A percentile compares a stretch with the other conserved stretches of the same genome.
Conservation (phyloP, 2,329 filamentous ascomycete species). For the Rutstroemia sp. region DNA sequence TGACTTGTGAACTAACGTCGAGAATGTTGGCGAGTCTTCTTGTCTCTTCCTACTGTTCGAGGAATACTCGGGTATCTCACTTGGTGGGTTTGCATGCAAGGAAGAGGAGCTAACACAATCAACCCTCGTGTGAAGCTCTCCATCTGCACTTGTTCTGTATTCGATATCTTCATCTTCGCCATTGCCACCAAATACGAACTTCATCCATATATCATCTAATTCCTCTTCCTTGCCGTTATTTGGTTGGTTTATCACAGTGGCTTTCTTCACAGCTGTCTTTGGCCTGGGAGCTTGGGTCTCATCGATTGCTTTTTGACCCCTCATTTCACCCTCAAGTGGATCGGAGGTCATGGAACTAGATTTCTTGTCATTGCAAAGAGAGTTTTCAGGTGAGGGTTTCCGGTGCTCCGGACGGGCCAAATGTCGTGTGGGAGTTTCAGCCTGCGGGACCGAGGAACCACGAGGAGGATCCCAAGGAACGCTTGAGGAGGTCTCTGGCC, state of each 20-base stretch:
- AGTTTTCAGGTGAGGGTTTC: too few species aligned
- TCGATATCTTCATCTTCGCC: background rate
- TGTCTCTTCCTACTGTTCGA: background rate
- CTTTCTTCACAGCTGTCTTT: too few species aligned
- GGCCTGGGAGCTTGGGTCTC: too few species aligned
- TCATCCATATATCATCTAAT: conserved; percentile 7
- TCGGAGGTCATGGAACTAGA: too few species aligned
- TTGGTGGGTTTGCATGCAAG: background rate
- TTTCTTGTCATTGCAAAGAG: too few species aligned
- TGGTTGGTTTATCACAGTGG: too few species aligned
- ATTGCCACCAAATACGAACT: conserved; percentile 3
- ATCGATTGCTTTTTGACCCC: too few species aligned
- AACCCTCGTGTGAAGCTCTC: background rate
- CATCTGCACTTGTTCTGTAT: background rate
- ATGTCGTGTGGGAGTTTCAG: background rate
- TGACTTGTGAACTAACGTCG: conserved; percentile 2
- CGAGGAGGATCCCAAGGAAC: conserved; percentile 2
- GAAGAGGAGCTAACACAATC: background rate
- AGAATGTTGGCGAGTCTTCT: background rate
- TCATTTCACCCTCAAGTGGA: too few species aligned
- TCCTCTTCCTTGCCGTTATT: background rate
- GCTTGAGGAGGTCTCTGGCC: background rate
- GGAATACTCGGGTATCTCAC: background rate
- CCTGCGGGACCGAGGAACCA: background rate
- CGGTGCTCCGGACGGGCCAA: too few species aligned